phyloP scores from a whole-genome alignment of 768 basidiomycete genomes.

The Phylloporus sp. region DNA sequence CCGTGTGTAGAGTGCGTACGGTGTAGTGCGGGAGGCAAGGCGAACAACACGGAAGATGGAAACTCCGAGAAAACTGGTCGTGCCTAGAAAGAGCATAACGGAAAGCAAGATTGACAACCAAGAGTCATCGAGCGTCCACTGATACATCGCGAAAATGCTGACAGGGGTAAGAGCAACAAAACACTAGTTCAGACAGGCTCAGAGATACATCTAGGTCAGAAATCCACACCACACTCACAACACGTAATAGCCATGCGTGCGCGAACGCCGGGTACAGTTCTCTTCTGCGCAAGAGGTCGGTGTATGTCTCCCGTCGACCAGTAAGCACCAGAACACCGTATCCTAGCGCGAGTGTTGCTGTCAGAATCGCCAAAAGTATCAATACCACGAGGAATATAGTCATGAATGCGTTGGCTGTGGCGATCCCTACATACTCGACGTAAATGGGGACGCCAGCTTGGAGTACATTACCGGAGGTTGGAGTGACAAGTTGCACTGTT shows the following conservation, averaged over 20 bases:
- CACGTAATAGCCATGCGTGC: conserved; percentile 57
- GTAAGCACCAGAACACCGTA: conserved; percentile 39
- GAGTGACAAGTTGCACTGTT: conserved; percentile 62
- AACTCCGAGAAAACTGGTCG: conserved; percentile 46
- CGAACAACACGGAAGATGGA: conserved; percentile 47
- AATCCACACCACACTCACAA: conserved; percentile 44
- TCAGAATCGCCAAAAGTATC: conserved; percentile 57
- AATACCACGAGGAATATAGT: conserved; percentile 76
- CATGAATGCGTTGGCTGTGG: conserved; percentile 85
- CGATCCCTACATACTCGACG: conserved; percentile 69
- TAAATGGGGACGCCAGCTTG: conserved; percentile 81
- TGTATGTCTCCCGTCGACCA: conserved; percentile 17
- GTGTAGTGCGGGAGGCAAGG: conserved; percentile 37
- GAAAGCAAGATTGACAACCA: conserved; percentile 82
- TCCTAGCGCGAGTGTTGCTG: conserved; percentile 47
- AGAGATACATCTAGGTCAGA: not conserved
- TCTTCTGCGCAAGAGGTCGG: conserved; percentile 17
- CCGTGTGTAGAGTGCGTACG: conserved; percentile 36
- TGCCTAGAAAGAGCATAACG: conserved; percentile 55
- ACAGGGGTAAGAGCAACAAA: conserved; percentile 66
- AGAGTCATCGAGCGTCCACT: conserved; percentile 88
- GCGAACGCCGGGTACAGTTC: conserved; percentile 43
- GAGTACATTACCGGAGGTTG: conserved; percentile 58
- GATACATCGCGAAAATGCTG: conserved; percentile 75
- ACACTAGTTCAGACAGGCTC: conserved; percentile 35